Evolutionary conservation across 305 asterid genomes (phyloP).

Genomic region (Fraxinus dipetala): DNA sequence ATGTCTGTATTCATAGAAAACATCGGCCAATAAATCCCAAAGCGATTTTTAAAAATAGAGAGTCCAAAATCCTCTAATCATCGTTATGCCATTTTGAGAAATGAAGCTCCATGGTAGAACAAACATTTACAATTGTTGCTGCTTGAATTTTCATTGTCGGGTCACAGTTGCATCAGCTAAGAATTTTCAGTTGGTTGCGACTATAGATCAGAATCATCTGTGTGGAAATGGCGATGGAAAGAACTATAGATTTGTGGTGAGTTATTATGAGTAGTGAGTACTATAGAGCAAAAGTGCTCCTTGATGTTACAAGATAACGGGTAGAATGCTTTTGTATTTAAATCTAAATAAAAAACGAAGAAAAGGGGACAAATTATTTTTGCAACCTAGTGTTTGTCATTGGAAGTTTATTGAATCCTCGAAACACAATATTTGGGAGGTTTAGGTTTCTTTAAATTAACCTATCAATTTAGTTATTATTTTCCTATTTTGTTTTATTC

Average conservation of each 20-base stretch:
- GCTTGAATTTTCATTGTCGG: conserved; percentile 86
- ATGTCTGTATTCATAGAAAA: conserved; percentile 35
- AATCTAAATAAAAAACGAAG: background rate
- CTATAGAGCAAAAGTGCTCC: background rate
- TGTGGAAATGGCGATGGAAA: conserved; percentile 77
- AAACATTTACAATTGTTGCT: conserved; percentile 59
- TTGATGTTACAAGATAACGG: background rate
- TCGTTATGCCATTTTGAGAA: conserved; percentile 23
- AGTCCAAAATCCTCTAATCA: conserved; percentile 22
- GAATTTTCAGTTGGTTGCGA: conserved; percentile 77
- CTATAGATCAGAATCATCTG: conserved; percentile 68
- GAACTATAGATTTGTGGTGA: conserved; percentile 6
- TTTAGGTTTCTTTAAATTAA: background rate
- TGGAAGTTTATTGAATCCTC: background rate
- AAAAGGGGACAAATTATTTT: background rate
- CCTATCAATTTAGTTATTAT: background rate
- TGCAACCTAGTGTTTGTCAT: background rate
- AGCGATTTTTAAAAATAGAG: conserved; percentile 29
- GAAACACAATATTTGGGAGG: background rate
- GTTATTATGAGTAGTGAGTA: background rate
- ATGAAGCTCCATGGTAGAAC: background rate
- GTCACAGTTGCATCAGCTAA: conserved; percentile 89
- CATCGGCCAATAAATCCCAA: conserved; percentile 23
- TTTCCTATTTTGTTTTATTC: background rate
- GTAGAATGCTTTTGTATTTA: background rate